Base-by-base conservation (phyloP, 257 asterid genomes). In the Scutellaria galericulata region DNA sequence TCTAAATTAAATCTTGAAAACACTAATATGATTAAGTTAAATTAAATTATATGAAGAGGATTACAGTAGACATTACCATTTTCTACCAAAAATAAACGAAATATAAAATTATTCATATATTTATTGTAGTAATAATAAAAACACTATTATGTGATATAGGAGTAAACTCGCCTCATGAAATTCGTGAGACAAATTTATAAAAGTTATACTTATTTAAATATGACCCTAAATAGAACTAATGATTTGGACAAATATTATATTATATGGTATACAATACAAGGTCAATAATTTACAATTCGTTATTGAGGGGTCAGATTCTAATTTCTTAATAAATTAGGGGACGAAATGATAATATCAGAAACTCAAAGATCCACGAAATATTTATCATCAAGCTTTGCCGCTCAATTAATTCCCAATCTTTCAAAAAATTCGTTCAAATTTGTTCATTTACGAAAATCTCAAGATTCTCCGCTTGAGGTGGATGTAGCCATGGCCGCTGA, bases 401-500 rank as follows among this genome's bases (percentile, higher is more conserved):
- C 82, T 71, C 80, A 81, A 73, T 35, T 39, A 74, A 8, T 77
- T 20, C 79, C 62, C 60, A 46, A 81, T 66, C 59, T 70, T 81
- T 70, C 60, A 55, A 68, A 73, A 31, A 11, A 76, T 14, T 68
- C 65, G 45, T 50, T 60, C 62, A 52, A 70, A 24, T 69, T 18
- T 15, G 24, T 74, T 67, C 71, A 11, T 39, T 72, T 18, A 5
- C 57, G 73, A 52, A 24, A 44, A 18, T 18, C 48, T 40, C 55
- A 18, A 24, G 22, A 8, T 79, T 71, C 5, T 71, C 78, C 70
- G 75, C 72, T 64, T 57, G 22, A 54, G 39, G 40, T 44, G 56
- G 40, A 44, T 24, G 66, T 35, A 56, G 75, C 77, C 65, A 90
- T 86, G 96, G 87, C 86, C n/a, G 60, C 76, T 24, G 46, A 79